Percentiles rank a stretch among this genome's conserved stretches.
Evolutionary conservation across 2,329 filamentous ascomycete species (phyloP).

Genomic region (Corniculantispora saksenae): DNA sequence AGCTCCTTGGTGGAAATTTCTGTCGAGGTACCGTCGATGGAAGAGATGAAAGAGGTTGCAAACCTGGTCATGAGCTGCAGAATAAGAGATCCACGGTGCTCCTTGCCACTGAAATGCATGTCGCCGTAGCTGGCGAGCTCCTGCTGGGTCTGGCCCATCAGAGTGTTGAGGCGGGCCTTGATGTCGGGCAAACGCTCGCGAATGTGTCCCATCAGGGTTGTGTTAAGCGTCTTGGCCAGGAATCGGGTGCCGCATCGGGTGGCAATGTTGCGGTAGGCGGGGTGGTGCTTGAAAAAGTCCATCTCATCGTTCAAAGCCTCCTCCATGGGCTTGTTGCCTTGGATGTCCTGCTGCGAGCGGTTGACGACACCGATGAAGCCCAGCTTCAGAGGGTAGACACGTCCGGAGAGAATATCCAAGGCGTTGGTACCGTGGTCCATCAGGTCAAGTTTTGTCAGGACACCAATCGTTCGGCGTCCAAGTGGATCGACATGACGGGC

Average conservation of each 20-base stretch:
- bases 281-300: constrained; percentile 96
- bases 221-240: constrained; percentile 90
- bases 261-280: constrained; percentile 95
- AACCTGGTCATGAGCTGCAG: constrained; percentile 98
- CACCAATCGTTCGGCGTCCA: constrained; percentile 91
- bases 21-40: constrained; percentile 96
- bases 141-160: constrained; percentile 99
- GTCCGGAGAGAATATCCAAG: constrained; percentile 93
- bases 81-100: constrained; percentile 92
- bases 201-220: constrained; percentile 94
- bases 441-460: constrained; percentile 93
- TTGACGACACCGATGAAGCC: constrained; percentile 99
- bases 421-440: constrained; percentile 99
- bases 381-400: constrained; percentile 94
- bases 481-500: constrained; percentile 95
- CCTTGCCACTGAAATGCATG: constrained; percentile 95
- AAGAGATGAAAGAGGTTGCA: constrained; percentile 95
- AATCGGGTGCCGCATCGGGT: constrained; percentile 91
- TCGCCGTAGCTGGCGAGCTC: constrained; percentile 97
- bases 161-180: constrained; percentile 93
- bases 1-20: constrained; percentile 99
- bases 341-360: constrained; percentile 96
- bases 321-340: constrained; percentile 89
- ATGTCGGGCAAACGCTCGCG: constrained; percentile 95
- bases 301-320: constrained; percentile 87